Evolutionary conservation across 225 moss, liverwort and hornwort species (phyloP).

Genomic region (Antitrichia curtipendula): DNA sequence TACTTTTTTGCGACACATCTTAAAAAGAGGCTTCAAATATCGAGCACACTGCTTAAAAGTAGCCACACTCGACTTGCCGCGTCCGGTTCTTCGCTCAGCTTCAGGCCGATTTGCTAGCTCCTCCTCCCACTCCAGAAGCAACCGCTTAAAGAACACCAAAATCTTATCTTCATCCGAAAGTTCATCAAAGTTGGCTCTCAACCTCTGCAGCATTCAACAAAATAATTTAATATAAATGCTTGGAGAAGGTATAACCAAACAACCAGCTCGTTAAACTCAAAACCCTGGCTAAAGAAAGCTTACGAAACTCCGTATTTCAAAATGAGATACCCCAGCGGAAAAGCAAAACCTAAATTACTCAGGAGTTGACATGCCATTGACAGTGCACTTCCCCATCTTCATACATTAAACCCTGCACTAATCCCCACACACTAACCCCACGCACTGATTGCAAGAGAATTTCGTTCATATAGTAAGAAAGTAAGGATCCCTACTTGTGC

Average conservation of each 20-base stretch:
- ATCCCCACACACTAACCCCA: too few relatives aligned
- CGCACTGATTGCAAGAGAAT: background rate
- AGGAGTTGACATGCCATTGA: background rate
- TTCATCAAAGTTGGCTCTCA: conserved; percentile 88
- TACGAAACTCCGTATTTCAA: background rate
- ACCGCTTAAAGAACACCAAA: conserved; percentile 87
- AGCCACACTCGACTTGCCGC: conserved; percentile 91
- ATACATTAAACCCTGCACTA: background rate
- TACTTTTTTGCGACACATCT: conserved; percentile 72
- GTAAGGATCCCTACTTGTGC: background rate
- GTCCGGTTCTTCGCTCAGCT: conserved; percentile 70
- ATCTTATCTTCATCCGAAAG: conserved; percentile 96
- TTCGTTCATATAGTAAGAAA: background rate
- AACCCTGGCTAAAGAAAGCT: background rate
- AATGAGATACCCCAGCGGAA: background rate
- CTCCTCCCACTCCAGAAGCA: conserved; percentile 94
- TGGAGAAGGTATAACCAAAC: background rate
- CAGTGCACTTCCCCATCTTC: background rate
- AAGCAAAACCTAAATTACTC: background rate
- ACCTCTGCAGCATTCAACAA: conserved; percentile 27
- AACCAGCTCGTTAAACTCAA: background rate
- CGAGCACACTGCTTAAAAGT: conserved; percentile 99
- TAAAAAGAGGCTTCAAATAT: conserved; percentile 90
- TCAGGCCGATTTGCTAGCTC: conserved; percentile 84
- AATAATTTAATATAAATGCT: background rate